Conservation (phyloP, 768 basidiomycete species). For the Inosperma sp. region DNA sequence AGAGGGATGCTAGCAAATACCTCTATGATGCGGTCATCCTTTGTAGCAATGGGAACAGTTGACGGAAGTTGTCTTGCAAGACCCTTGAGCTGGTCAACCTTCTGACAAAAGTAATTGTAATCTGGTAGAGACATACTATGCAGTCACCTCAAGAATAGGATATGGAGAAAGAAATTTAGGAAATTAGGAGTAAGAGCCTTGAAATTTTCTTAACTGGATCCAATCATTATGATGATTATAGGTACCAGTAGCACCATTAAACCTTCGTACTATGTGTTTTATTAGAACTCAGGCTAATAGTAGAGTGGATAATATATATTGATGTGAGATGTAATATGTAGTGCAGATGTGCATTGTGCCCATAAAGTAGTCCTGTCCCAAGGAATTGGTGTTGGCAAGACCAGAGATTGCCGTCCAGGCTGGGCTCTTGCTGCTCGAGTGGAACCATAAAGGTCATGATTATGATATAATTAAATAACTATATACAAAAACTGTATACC, state of each 20-base stretch:
- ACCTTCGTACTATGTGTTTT: too few relatives aligned
- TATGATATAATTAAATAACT: neutral
- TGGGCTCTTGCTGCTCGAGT: neutral
- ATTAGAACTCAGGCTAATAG: too few relatives aligned
- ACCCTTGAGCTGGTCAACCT: neutral
- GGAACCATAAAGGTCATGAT: neutral
- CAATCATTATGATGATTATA: too few relatives aligned
- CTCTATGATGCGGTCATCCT: slow-evolving; percentile 7
- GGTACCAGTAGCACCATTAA: too few relatives aligned
- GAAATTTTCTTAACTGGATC: neutral
- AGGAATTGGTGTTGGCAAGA: too few relatives aligned
- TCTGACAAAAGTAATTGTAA: neutral
- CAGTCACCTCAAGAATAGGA: neutral
- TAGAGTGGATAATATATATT: too few relatives aligned
- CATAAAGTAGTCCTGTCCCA: too few relatives aligned
- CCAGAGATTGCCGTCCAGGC: too few relatives aligned
- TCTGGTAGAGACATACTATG: neutral
- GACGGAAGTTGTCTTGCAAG: slow-evolving; percentile 7
- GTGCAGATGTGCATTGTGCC: too few relatives aligned
- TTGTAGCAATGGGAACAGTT: slow-evolving; percentile 7
- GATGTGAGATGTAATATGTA: too few relatives aligned
- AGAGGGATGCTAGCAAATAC: slow-evolving; percentile 13
- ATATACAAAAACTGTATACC: slow-evolving; percentile 8
- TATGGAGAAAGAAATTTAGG: too few relatives aligned
- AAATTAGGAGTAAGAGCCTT: too few relatives aligned